A percentile compares a stretch with the other conserved stretches of the same genome.
Evolutionary conservation across 2,329 filamentous ascomycete species (phyloP).

Genomic region (Penicillium verrucosum): DNA sequence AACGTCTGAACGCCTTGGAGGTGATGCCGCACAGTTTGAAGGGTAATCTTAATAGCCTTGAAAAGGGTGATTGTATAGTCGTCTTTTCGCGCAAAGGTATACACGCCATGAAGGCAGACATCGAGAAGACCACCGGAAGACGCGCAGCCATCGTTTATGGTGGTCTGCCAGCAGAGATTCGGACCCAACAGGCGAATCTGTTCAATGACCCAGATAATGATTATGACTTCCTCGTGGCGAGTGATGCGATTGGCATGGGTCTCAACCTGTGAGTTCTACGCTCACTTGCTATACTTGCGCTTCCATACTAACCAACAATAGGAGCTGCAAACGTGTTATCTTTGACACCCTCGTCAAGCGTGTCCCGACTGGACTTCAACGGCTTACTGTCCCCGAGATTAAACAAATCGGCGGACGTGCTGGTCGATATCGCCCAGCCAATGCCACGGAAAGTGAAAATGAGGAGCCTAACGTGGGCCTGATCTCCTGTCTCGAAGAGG

Average conservation of each 20-base stretch:
- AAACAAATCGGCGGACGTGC: conserved; percentile 95
- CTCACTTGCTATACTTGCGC: neutral
- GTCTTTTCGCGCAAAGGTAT: conserved; percentile 79
- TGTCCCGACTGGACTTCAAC: conserved; percentile 56
- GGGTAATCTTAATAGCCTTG: conserved; percentile 62
- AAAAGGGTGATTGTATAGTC: conserved; percentile 89
- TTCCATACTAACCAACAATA: conserved; percentile 28
- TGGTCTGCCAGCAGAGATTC: conserved; percentile 83
- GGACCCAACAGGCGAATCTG: conserved; percentile 82
- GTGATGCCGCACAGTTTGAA: conserved; percentile 62
- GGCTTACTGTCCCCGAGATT: conserved; percentile 70
- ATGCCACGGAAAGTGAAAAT: conserved; percentile 14
- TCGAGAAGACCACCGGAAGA: conserved; percentile 71
- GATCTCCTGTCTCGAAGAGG: conserved; percentile 72
- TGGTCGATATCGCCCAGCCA: conserved; percentile 75
- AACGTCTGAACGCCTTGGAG: conserved; percentile 75
- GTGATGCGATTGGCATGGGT: conserved; percentile 96
- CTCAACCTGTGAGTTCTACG: conserved; percentile 69
- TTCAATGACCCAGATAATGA: conserved; percentile 97
- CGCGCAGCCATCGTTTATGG: conserved; percentile 94
- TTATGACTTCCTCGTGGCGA: conserved; percentile 91
- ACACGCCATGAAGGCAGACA: conserved; percentile 71
- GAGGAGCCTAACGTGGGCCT: conserved; percentile 55
- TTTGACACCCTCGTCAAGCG: conserved; percentile 77
- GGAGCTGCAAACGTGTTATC: conserved; percentile 79